Base-by-base conservation (phyloP, 2,329 filamentous ascomycete genomes). In the Bipolaris sorokiniana region DNA sequence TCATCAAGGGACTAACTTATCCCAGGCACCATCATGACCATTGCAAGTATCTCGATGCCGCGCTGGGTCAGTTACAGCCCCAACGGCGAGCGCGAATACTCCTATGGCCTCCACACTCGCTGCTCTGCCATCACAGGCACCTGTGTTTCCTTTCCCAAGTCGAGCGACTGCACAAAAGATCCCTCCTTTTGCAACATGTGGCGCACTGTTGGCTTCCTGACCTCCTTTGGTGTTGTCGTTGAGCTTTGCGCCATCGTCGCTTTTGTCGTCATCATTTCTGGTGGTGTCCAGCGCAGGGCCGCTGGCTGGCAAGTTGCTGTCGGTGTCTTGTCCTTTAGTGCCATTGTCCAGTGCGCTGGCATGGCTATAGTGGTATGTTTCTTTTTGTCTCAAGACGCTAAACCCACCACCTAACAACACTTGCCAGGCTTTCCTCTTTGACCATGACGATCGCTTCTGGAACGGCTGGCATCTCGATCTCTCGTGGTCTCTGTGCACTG, bases 181-280 rank as follows among this genome's bases (percentile, higher is more conserved):
- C 85, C 88, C 66, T 83, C 86, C 70, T 97, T 98, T 79, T 98
- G 95, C 81, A 90, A 88, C 68, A 90, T 96, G 84, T 99, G 94
- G 94, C 86, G 90, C 57, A 91, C 88, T 23, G 88, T 92, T 34
- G 92, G 91, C 22, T 98, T 97, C 78, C 78, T 97, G 63, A 92
- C 96, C 80, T 90, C 88, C 50, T 90, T 97, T 67, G 85, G 90
- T 7, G 86, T 92, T 36, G 87, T 97, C n/a, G 75, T 95, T 37
- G 89, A 96, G 76, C 84, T 95, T 38, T 91, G 90, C 53, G 88
- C 88, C 6, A 78, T 96, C n/a, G 88, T 96, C 26, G 86, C 88
- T 16, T 97, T 94, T 76, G 71, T 88, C 28, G 86, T 96, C 48
- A 86, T 96, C 45, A 80, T 97, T 64, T 79, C 83, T 1, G 92